Evolutionary conservation across 1,284 basidiomycete genomes (phyloP).

Genomic region (Stygiomarasmius scandens): DNA sequence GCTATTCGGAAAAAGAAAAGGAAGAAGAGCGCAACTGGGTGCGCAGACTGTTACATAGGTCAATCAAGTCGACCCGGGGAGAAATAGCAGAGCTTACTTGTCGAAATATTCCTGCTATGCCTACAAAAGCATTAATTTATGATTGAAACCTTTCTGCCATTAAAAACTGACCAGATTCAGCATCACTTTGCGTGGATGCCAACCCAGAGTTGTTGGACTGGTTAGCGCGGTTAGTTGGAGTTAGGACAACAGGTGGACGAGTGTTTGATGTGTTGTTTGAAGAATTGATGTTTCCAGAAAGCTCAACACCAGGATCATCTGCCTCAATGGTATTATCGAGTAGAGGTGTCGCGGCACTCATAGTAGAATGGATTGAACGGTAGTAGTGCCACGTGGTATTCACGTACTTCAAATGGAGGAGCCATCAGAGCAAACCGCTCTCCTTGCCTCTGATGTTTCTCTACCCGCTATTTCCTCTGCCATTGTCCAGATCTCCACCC

Average conservation of each 20-base stretch:
- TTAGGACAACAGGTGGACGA: slow-evolving; percentile 53
- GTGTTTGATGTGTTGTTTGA: slow-evolving; percentile 27
- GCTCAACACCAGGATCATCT: slow-evolving; percentile 52
- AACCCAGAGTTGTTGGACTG: slow-evolving; percentile 32
- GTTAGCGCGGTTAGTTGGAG: slow-evolving; percentile 50
- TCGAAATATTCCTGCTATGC: slow-evolving; percentile 73
- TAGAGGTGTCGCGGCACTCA: slow-evolving; percentile 59
- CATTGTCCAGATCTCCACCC: slow-evolving; percentile 12
- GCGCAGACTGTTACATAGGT: slow-evolving; percentile 62
- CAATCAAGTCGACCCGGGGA: background rate
- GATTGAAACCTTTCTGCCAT: background rate
- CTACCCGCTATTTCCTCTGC: slow-evolving; percentile 16
- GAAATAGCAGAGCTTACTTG: slow-evolving; percentile 51
- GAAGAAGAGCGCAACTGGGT: slow-evolving; percentile 82
- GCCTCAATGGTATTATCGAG: slow-evolving; percentile 69
- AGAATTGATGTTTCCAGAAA: slow-evolving; percentile 41
- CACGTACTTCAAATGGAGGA: background rate
- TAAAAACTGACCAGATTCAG: slow-evolving; percentile 64
- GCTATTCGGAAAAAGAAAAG: slow-evolving; percentile 85
- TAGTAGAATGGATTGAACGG: slow-evolving; percentile 20
- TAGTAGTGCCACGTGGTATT: slow-evolving; percentile 3
- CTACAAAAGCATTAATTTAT: slow-evolving; percentile 36
- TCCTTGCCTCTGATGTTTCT: slow-evolving; percentile 9
- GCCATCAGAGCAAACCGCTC: slow-evolving; percentile 16
- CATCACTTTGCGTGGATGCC: slow-evolving; percentile 60